Conservation (phyloP, 2,329 filamentous ascomycete genomes). For the Paecilomyces sp. region DNA sequence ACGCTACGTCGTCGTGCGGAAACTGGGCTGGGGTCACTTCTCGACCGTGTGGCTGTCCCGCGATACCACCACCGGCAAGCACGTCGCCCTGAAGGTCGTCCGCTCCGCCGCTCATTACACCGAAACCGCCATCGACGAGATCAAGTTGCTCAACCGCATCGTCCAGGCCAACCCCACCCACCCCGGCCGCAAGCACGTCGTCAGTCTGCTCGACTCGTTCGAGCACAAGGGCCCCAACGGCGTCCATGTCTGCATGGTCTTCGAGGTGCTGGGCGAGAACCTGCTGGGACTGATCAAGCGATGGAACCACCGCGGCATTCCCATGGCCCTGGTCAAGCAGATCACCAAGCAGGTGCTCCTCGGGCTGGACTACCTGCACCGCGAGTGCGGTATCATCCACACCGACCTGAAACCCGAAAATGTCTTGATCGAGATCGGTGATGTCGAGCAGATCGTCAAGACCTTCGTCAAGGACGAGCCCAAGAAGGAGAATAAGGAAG, state of each 20-base stretch:
- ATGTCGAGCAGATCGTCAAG: constrained; percentile 97
- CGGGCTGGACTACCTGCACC: constrained; percentile 90
- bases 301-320: constrained; percentile 96
- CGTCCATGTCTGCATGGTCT: constrained; percentile 98
- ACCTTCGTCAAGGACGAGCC: constrained; percentile 74
- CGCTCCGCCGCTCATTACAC: constrained; percentile 97
- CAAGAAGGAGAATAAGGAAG: constrained; percentile 69
- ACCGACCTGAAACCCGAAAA: constrained; percentile 97
- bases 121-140: constrained; percentile 97
- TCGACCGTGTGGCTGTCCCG: constrained; percentile 86
- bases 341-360: constrained; percentile 97
- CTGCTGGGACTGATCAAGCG: constrained; percentile 91
- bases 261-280: constrained; percentile 95
- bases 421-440: constrained; percentile 95
- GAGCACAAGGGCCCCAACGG: constrained; percentile 97
- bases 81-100: constrained; percentile 96
- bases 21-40: constrained; percentile 97
- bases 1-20: constrained; percentile 92
- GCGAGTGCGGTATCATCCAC: constrained; percentile 98
- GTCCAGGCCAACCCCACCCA: constrained; percentile 92
- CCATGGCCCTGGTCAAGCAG: constrained; percentile 93
- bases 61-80: constrained; percentile 83
- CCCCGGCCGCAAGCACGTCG: constrained; percentile 88
- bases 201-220: constrained; percentile 92
- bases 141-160: constrained; percentile 95